Percentiles rank a stretch among this genome's conserved stretches.
Evolutionary conservation across 805 yeast species (phyloP).

Genomic region (Yamadazyma sp.): DNA sequence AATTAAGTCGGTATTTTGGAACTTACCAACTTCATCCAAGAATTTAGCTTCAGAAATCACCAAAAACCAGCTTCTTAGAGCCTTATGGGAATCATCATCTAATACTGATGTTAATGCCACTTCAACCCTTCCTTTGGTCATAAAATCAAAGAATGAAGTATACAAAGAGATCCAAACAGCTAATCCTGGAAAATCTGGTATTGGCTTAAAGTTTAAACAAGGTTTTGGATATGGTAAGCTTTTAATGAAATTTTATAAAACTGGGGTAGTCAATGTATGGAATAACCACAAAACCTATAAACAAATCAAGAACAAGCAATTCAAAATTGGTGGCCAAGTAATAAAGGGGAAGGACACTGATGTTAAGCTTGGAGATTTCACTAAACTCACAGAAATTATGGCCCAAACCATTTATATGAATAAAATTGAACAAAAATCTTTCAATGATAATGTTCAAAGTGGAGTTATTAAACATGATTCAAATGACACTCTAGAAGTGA

Average conservation of each 20-base stretch:
- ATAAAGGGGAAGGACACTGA: constrained; percentile 21
- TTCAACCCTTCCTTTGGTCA: constrained; percentile 27
- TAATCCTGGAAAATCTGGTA: constrained; percentile 15
- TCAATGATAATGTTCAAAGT: constrained; percentile 9
- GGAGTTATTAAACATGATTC: constrained; percentile 3
- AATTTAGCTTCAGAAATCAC: not conserved
- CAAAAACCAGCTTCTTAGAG: constrained; percentile 6
- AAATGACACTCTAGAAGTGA: not conserved
- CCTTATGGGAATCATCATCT: constrained; percentile 10
- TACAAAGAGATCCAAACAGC: constrained; percentile 19
- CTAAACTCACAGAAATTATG: constrained; percentile 34
- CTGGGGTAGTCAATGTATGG: constrained; percentile 59
- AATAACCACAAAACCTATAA: constrained; percentile 27
- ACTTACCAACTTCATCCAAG: not conserved
- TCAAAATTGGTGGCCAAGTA: constrained; percentile 5
- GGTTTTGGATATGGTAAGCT: constrained; percentile 43
- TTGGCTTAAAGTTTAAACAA: constrained; percentile 31
- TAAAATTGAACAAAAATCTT: constrained; percentile 33
- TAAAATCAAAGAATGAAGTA: constrained; percentile 26
- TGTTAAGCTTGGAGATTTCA: constrained; percentile 29
- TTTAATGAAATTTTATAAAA: constrained; percentile 51
- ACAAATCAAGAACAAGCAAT: constrained; percentile 10
- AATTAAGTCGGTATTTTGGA: constrained; percentile 1
- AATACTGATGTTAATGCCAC: constrained; percentile 22
- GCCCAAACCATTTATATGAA: constrained; percentile 33